Evolutionary conservation across 805 yeast species (phyloP), one percentile per base, ranked within the genome.

Genomic region (Suhomyces tanzawaensis): DNA sequence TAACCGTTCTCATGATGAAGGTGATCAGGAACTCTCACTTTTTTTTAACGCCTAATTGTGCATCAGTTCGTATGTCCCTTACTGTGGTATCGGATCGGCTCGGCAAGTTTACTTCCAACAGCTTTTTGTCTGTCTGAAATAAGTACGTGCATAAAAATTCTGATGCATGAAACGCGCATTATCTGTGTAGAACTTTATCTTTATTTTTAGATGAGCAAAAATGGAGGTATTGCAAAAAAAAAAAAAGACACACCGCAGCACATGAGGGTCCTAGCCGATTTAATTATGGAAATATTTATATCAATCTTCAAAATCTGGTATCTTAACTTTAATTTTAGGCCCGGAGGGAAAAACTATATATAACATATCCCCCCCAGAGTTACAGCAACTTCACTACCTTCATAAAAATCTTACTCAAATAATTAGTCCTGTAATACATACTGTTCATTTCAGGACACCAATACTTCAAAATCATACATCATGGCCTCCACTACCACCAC

Each of bases 261-360:
- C 35, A 22, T 32, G 35, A 33, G 30, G 22, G 36, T 22, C 38
- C 33, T 35, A 35, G 30, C 38, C 38, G 38, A 35, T 35, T 28
- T 16, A 35, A 24, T 24, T 16, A 19, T 18, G 35, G 22, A 23
- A 27, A 7, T 30, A 14, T 30, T 33, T 34, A 29, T 34, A 34
- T 27, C 37, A 24, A 27, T 34, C 32, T 34, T 14, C 22, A 27
- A 18, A 24, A 34, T 34, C 37, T 32, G 19, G 26, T 15, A 32
- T 21, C 25, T 23, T 9, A 32, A 32, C 35, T 32, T n/a, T 32
- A 22, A 32, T n/a, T 22, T 32, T 27, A 23, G 28, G 28, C 35
- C 15, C 13, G 12, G 17, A 30, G 13, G 19, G 19, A 29, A 33
- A 33, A 23, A 33, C 14, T 33, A 33, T 33, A 33, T 33, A 33